Conservation (phyloP, 371 early-diverging fungal genomes). For the Ordospora pajunii region DNA sequence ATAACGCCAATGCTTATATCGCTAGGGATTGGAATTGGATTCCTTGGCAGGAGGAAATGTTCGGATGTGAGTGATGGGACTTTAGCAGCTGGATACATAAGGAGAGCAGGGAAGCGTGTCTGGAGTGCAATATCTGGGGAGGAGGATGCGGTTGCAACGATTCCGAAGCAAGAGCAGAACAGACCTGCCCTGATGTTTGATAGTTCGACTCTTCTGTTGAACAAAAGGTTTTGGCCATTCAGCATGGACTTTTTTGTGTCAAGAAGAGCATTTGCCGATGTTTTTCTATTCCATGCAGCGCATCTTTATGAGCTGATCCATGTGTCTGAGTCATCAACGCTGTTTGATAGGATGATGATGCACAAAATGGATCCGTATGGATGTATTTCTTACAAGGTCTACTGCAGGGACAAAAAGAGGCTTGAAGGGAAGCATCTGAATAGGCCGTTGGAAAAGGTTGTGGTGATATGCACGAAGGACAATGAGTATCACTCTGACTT, state of each 20-base stretch:
- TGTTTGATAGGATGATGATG: not conserved
- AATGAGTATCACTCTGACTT: constrained; percentile 8
- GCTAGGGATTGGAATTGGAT: not conserved
- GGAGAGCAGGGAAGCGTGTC: not conserved
- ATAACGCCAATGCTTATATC: not conserved
- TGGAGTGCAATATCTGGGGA: not conserved
- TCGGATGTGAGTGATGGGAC: not conserved
- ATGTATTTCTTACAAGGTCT: constrained; percentile 13
- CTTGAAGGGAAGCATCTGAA: not conserved
- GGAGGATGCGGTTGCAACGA: not conserved
- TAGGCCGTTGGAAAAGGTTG: not conserved
- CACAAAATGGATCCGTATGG: constrained; percentile 22
- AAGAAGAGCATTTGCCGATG: constrained; percentile 14
- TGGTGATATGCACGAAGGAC: not conserved
- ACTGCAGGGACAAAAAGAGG: constrained; percentile 13
- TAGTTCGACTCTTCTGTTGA: not conserved
- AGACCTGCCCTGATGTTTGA: constrained; percentile 15
- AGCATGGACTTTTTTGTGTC: not conserved
- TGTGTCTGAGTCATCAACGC: not conserved
- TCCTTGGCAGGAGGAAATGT: not conserved
- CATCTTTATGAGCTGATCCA: constrained; percentile 22
- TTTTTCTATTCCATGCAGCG: constrained; percentile 28
- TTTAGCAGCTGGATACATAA: not conserved
- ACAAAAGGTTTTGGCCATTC: constrained; percentile 13
- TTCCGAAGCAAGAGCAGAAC: not conserved